Percentiles rank a stretch among this genome's conserved stretches.
phyloP scores from a whole-genome alignment of 1,284 basidiomycete species.

The Bjerkandera adusta region DNA sequence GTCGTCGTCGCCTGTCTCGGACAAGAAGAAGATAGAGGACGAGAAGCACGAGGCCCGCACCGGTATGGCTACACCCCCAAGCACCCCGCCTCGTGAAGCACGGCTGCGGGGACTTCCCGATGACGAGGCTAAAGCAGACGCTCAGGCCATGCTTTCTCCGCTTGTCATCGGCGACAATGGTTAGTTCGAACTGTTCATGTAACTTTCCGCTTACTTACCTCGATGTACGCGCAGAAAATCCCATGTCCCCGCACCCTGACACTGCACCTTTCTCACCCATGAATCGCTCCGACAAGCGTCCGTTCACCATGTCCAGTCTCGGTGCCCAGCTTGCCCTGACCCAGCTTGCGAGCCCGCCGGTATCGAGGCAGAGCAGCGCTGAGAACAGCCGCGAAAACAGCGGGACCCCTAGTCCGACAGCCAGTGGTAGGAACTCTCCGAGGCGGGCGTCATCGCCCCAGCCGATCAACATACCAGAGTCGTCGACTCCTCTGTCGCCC shows the following conservation, averaged over 20 bases:
- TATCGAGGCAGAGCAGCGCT: constrained; percentile 3
- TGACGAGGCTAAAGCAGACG: constrained; percentile 1
- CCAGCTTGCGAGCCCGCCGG: constrained; percentile 14
- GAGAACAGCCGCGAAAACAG: constrained; percentile 9
- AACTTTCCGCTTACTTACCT: background rate
- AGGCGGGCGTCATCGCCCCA: background rate
- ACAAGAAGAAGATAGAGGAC: constrained; percentile 14
- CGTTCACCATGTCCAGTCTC: constrained; percentile 2
- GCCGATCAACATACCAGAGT: background rate
- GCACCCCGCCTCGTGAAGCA: constrained; percentile 16
- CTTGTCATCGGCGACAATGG: constrained; percentile 2
- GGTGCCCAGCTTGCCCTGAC: constrained; percentile 3
- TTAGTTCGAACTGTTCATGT: background rate
- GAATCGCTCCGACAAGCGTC: background rate
- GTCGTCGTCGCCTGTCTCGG: constrained; percentile 16
- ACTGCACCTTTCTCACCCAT: constrained; percentile 13
- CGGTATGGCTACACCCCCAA: constrained; percentile 17
- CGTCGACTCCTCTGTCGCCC: background rate
- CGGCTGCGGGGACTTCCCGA: constrained; percentile 5
- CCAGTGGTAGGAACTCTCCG: constrained; percentile 2
- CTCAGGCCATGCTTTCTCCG: constrained; percentile 8
- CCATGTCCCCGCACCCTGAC: constrained; percentile 1
- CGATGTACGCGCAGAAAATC: background rate
- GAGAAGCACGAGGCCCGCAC: constrained; percentile 2
- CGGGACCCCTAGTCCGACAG: background rate